Base-by-base conservation (phyloP, 2,329 filamentous ascomycete species). In the Dothidotthia symphoricarpi region DNA sequence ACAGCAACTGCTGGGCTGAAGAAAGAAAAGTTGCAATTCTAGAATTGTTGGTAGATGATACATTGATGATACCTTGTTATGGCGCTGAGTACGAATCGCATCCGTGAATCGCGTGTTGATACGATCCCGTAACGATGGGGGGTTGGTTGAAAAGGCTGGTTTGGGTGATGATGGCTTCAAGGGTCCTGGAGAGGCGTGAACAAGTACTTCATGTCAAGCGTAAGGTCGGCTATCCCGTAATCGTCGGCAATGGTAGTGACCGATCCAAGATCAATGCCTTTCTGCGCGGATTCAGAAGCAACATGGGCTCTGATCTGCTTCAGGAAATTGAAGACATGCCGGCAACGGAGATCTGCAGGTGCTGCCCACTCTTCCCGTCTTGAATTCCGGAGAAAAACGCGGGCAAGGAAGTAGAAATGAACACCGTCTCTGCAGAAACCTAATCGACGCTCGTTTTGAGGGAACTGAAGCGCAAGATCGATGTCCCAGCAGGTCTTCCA, bases 401-500 rank as follows among this genome's bases (percentile, higher is more conserved):
- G 83, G 12, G 81, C 83, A 28, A 88, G 72, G 75, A 81, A 88
- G 68, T 83, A 88, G 61, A 83, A 88, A 53, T 86, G 83, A 11
- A 86, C 77, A 2, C 77, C 83, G 52, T 88, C 84, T 33, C 83
- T 71, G 36, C 80, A 86, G 63, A 87, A 87, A 0, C 85, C 84
- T 48, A 82, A 76, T 12, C 83, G 78, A 31, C 75, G 73, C 33
- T 76, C 76, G n/a, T 70, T 71, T 5, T 70, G 77, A 6, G 81
- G 79, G 45, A 86, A 88, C 57, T 88, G 84, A 25, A 76, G 68
- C 10, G 75, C 71, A 71, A 86, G 82, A 53, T 88, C 85, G 40
- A 73, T 67, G 58, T 88, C 84, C 84, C 85, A 88, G 44, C 75
- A 77, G 13, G 71, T 71, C 66, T 88, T 88, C 77, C 85, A 88